phyloP scores from a whole-genome alignment of 2,329 filamentous ascomycete species.

The Xylaria sp. region DNA sequence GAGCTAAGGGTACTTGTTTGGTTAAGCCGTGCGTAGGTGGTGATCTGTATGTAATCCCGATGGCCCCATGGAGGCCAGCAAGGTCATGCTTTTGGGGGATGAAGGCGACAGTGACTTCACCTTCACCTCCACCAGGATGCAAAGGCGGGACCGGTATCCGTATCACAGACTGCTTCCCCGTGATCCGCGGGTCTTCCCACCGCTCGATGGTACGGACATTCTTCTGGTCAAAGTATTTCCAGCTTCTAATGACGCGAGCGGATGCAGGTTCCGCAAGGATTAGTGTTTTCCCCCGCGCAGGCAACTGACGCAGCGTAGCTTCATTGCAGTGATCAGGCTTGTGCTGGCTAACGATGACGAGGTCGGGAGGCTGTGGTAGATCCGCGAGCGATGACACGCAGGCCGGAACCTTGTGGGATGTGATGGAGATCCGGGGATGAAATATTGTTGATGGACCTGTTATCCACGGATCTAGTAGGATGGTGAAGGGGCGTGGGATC shows the following conservation, averaged over 20 bases:
- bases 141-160: conserved; percentile 60
- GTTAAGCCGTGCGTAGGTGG: conserved; percentile 46
- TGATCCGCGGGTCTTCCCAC: conserved; percentile 51
- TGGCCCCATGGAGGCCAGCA: conserved; percentile 66
- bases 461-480: conserved; percentile 77
- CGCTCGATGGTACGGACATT: conserved; percentile 52
- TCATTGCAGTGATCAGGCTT: conserved; percentile 73
- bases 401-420: conserved; percentile 59
- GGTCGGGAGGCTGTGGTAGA: conserved; percentile 50
- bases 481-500: conserved; percentile 61
- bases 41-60: conserved; percentile 74
- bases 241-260: conserved; percentile 67
- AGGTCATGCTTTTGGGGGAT: conserved; percentile 66
- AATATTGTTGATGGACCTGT: conserved; percentile 64
- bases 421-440: conserved; percentile 65
- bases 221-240: conserved; percentile 68
- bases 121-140: conserved; percentile 57
- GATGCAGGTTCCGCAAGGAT: conserved; percentile 70
- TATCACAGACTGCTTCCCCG: conserved; percentile 43
- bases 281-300: conserved; percentile 57
- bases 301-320: conserved; percentile 69
- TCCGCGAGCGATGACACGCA: conserved; percentile 59
- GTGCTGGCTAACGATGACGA: conserved; percentile 54
- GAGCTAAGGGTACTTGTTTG: conserved; percentile 11
- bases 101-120: conserved; percentile 74